Evolutionary conservation across 768 basidiomycete species (phyloP), one percentile per base, ranked within the genome.

Genomic region (Floccularia luteovirens): DNA sequence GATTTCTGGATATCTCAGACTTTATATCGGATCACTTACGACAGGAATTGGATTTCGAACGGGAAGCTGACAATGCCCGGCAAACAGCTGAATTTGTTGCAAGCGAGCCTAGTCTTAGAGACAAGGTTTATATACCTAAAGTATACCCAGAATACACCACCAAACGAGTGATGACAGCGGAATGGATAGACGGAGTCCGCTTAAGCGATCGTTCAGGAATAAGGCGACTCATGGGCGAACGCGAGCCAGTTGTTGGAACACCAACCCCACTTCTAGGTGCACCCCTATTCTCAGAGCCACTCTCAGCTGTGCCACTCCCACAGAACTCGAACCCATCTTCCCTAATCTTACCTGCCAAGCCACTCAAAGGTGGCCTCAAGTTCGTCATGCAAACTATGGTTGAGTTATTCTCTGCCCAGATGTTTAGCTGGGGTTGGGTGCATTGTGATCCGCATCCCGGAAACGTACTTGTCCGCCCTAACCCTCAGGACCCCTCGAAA

Each of bases 381-480:
- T 62, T 71, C 23, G 69, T 88, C 41, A 90, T 96, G 89, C 77
- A 86, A 44, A 79, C 80, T 16, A 90, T 90, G 73, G 79, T 91
- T 25, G 82, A 89, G 45, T 67, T 90, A 2, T 92, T 92, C 65
- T 82, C 82, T 22, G 88, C 85, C 2, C 90, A 79, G 66, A 92
- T 92, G 60, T 97, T 96, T 57, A 74, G 74, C 43, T 96, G 86
- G 86, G 90, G 91, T 8, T 91, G 81, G 72, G 82, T 91, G 3
- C 82, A 89, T 57, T 90, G 90, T 53, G 77, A 80, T 42, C 77
- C 77, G 0, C 77, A 86, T 47, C 81, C 82, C 2, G 84, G 86
- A 7, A 90, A 94, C 58, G 73, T 93, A 43, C 76, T 77, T 59
- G 75, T 82, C 50, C 86, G 73, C 5, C 76, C 75, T 1, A 60